Percentiles rank a stretch among this genome's conserved stretches.
These are phyloP conservation scores for Naganishia vishniacii DNA, from an alignment of 768 basidiomycete species.

Conservation along the genomic window DNA sequence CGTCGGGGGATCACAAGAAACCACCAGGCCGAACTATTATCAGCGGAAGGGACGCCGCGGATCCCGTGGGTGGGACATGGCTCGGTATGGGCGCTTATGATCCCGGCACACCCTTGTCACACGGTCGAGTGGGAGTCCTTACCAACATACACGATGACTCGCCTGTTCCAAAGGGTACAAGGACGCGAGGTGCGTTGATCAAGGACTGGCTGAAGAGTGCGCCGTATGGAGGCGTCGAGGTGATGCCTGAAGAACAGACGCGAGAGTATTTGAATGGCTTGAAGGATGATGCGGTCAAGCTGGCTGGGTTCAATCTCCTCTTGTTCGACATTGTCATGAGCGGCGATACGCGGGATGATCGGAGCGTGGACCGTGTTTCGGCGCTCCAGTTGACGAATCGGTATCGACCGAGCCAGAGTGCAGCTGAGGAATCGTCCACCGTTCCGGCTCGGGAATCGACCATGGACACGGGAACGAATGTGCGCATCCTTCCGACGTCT, in stretches of 20 bases:
- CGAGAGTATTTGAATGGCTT: slow-evolving; percentile 33
- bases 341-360: background rate
- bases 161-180: slow-evolving; percentile 10
- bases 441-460: background rate
- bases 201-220: slow-evolving; percentile 35
- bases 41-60: slow-evolving; percentile 41
- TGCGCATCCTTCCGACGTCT: slow-evolving; percentile 6
- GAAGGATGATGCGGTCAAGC: slow-evolving; percentile 28
- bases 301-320: slow-evolving; percentile 50
- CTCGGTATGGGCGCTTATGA: slow-evolving; percentile 43
- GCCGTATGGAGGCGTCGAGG: background rate
- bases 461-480: background rate
- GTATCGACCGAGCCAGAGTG: slow-evolving; percentile 2
- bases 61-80: slow-evolving; percentile 47
- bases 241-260: slow-evolving; percentile 6
- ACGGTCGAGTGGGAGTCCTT: slow-evolving; percentile 28
- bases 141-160: slow-evolving; percentile 38
- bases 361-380: slow-evolving; percentile 25
- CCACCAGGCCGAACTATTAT: background rate
- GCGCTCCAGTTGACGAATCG: slow-evolving; percentile 39
- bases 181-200: slow-evolving; percentile 41
- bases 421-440: background rate
- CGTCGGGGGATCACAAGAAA: too few relatives aligned
- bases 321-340: slow-evolving; percentile 34
- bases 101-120: slow-evolving; percentile 32